These are phyloP conservation scores for Rhizopogon rudus DNA, from an alignment of 768 basidiomycete genomes.

Conservation along the genomic window DNA sequence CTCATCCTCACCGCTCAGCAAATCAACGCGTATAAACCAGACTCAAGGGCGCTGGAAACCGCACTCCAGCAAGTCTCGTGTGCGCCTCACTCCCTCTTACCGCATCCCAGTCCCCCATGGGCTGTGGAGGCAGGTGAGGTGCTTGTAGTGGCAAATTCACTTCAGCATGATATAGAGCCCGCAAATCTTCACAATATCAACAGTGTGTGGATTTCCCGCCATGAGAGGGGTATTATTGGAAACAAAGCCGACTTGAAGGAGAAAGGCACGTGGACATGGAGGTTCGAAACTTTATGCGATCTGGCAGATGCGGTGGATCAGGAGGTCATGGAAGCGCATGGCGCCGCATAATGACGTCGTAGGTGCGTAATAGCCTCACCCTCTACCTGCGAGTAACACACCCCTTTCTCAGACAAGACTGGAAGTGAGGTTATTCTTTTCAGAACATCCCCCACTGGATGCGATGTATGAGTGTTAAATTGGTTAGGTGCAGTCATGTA, in stretches of 20 bases:
- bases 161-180: slow-evolving; percentile 62
- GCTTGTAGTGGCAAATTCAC: slow-evolving; percentile 63
- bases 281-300: slow-evolving; percentile 54
- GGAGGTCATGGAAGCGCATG: slow-evolving; percentile 20
- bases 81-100: slow-evolving; percentile 13
- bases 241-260: slow-evolving; percentile 39
- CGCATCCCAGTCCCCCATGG: slow-evolving; percentile 10
- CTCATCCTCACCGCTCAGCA: slow-evolving; percentile 70
- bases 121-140: slow-evolving; percentile 37
- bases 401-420: not conserved
- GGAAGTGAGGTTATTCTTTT: not conserved
- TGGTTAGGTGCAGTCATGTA: not conserved
- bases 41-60: slow-evolving; percentile 35
- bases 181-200: slow-evolving; percentile 50
- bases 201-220: slow-evolving; percentile 64
- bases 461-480: not conserved
- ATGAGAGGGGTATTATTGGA: slow-evolving; percentile 19
- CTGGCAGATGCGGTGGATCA: slow-evolving; percentile 56
- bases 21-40: slow-evolving; percentile 68
- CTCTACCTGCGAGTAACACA: not conserved
- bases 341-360: not conserved
- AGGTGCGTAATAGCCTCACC: not conserved
- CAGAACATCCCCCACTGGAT: not conserved
- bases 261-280: slow-evolving; percentile 42
- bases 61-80: slow-evolving; percentile 22